These are phyloP conservation scores for Pholiota adiposa DNA, from an alignment of 1,284 basidiomycete species.

Conservation along the genomic window DNA sequence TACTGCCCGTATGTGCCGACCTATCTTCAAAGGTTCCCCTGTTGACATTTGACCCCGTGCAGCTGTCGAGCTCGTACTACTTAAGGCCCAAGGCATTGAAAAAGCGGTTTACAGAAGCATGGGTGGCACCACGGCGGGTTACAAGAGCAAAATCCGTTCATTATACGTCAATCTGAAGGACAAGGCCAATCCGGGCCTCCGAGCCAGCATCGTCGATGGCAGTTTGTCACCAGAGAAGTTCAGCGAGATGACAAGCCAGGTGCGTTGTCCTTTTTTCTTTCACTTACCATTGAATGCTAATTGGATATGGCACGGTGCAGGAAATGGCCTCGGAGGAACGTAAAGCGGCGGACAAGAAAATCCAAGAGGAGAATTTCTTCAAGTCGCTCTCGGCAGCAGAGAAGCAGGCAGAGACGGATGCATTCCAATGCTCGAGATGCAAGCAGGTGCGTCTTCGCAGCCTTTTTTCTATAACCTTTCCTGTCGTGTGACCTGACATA, in stretches of 20 bases:
- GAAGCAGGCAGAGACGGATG: constrained; percentile 93
- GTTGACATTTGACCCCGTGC: no score
- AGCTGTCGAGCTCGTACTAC: constrained; percentile 66
- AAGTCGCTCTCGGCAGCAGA: constrained; percentile 91
- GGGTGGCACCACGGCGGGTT: constrained; percentile 51
- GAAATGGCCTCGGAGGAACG: constrained; percentile 97
- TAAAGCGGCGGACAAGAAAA: constrained; percentile 81
- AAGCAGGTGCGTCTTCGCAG: constrained; percentile 61
- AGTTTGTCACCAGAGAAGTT: constrained; percentile 75
- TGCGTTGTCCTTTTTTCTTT: constrained; percentile 34
- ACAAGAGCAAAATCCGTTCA: constrained; percentile 87
- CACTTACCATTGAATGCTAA: background rate
- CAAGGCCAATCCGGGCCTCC: constrained; percentile 88
- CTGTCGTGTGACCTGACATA: constrained; percentile 1
- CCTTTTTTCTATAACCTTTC: no score
- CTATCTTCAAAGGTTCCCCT: background rate
- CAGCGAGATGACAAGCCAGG: constrained; percentile 83
- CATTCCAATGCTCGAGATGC: constrained; percentile 97
- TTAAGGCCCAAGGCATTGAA: constrained; percentile 66
- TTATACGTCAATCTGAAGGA: constrained; percentile 94
- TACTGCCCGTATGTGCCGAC: constrained; percentile 71
- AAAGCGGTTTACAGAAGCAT: constrained; percentile 54
- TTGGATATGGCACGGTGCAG: constrained; percentile 39
- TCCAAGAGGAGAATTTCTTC: constrained; percentile 89
- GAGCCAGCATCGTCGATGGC: constrained; percentile 85